Evolutionary conservation across 2,329 filamentous ascomycete genomes (phyloP).

Genomic region (Ustulina deusta): DNA sequence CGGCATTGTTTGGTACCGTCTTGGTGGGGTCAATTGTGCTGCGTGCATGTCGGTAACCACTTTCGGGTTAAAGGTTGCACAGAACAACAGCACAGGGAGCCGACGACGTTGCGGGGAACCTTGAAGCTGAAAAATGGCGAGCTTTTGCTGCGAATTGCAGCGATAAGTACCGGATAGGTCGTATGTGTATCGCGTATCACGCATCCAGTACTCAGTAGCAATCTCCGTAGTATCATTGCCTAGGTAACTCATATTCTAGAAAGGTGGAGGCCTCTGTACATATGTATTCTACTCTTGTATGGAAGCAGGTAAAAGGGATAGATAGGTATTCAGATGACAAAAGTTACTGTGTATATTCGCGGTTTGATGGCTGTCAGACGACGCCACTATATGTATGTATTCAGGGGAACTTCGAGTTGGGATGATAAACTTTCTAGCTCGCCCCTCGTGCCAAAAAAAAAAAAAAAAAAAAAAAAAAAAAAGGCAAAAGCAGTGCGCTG

Average conservation of each 20-base stretch:
- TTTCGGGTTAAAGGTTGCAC: conserved; percentile 27
- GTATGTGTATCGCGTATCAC: no score
- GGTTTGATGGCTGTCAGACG: no score
- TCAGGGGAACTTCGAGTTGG: conserved; percentile 18
- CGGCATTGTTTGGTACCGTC: conserved; percentile 13
- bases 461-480: conserved; percentile 13
- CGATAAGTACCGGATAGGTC: neutral
- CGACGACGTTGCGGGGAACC: conserved; percentile 23
- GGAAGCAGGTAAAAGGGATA: no score
- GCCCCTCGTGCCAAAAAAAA: conserved; percentile 28
- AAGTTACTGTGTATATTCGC: no score
- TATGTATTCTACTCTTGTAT: no score
- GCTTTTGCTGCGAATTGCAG: neutral
- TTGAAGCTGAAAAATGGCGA: conserved; percentile 5
- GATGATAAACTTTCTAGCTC: no score
- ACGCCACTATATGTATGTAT: no score
- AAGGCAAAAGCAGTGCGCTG: conserved; percentile 8
- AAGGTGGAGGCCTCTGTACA: no score
- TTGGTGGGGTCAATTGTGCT: neutral
- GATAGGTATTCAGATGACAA: no score
- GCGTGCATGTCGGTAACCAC: conserved; percentile 20
- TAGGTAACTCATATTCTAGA: no score
- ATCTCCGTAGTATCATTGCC: no score
- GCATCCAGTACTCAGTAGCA: no score
- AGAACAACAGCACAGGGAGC: conserved; percentile 10